Conservation (phyloP, 2,329 filamentous ascomycete species). For the Hymenoscyphus scutula region DNA sequence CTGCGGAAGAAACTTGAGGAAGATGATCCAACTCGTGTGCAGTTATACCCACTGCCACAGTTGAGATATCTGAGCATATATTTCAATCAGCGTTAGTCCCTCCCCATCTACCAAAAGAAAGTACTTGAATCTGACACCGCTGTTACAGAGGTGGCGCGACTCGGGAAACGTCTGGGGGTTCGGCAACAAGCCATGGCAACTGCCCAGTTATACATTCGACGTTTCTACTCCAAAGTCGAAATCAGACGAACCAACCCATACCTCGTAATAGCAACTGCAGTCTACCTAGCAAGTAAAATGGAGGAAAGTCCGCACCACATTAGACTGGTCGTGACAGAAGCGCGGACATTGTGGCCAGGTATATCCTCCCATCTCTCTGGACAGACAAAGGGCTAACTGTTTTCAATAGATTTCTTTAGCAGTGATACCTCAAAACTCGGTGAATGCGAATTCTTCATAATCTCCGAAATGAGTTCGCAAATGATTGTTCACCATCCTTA, state of each 20-base stretch:
- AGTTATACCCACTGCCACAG: constrained; percentile 80
- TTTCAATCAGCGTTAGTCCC: constrained; percentile 76
- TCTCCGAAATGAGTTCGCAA: constrained; percentile 71
- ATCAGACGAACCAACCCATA: constrained; percentile 92
- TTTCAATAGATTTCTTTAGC: constrained; percentile 54
- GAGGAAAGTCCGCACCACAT: constrained; percentile 98
- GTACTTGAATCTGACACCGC: background rate
- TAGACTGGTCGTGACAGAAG: constrained; percentile 82
- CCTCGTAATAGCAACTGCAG: constrained; percentile 84
- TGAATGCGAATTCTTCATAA: constrained; percentile 73
- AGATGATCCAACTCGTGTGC: constrained; percentile 69
- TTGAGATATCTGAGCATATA: constrained; percentile 82
- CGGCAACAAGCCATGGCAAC: constrained; percentile 93
- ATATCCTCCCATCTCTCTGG: constrained; percentile 26
- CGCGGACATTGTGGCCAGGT: constrained; percentile 79
- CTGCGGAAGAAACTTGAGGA: constrained; percentile 76
- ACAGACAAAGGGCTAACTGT: constrained; percentile 15
- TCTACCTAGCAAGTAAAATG: constrained; percentile 97
- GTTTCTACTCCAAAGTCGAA: constrained; percentile 89
- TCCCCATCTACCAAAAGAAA: background rate
- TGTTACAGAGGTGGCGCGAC: constrained; percentile 69
- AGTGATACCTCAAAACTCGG: constrained; percentile 67
- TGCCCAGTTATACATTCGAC: constrained; percentile 89
- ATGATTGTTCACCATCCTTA: constrained; percentile 74
- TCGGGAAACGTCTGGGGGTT: constrained; percentile 79